A percentile compares a stretch with the other conserved stretches of the same genome.
phyloP scores from a whole-genome alignment of 1,284 basidiomycete genomes.

The Heterobasidion irregulare region DNA sequence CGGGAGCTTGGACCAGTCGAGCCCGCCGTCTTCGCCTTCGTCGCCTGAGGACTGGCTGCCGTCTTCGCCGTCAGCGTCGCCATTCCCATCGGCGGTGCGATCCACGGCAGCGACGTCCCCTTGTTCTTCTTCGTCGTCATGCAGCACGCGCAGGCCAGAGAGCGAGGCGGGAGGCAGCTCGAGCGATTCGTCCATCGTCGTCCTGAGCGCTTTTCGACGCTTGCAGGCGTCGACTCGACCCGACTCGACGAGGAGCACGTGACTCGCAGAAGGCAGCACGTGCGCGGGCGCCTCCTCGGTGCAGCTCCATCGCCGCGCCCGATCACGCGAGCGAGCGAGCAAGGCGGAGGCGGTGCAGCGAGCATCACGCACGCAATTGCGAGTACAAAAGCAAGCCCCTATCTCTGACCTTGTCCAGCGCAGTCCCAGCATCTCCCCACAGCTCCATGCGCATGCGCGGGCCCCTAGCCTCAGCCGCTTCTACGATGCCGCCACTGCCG shows the following conservation, averaged over 20 bases:
- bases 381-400: too few species aligned
- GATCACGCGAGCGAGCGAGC: too few species aligned
- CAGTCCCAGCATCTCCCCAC: too few species aligned
- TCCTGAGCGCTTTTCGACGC: background rate
- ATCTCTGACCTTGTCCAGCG: too few species aligned
- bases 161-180: background rate
- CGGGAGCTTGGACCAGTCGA: conserved; percentile 55
- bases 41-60: conserved; percentile 44
- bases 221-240: background rate
- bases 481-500: too few species aligned
- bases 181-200: conserved; percentile 1
- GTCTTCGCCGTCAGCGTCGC: conserved; percentile 21
- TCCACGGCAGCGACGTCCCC: too few species aligned
- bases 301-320: too few species aligned
- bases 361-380: too few species aligned
- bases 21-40: conserved; percentile 37
- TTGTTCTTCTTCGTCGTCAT: background rate
- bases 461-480: background rate
- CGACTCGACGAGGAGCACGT: too few species aligned
- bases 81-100: background rate
- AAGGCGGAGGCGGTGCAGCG: too few species aligned
- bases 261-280: too few species aligned
- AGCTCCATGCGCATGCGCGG: background rate
- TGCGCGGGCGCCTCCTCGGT: too few species aligned
- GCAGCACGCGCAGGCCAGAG: background rate